Conservation (phyloP, 352 stramenopile genomes). For the Plasmopara viticola region DNA sequence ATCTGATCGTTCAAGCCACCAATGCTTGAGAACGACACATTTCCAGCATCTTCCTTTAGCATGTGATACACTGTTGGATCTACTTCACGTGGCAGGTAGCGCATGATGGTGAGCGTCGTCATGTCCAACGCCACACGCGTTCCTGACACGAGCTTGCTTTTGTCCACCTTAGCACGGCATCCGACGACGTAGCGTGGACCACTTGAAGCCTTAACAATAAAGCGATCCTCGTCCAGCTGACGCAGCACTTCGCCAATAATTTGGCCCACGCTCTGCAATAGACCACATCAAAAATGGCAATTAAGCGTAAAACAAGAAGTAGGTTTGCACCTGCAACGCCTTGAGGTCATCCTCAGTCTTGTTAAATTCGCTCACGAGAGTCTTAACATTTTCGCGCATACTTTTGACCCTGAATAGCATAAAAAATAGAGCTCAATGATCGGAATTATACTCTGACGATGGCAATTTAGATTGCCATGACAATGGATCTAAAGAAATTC, state of each 20-base stretch:
- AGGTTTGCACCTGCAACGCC: conserved; percentile 69
- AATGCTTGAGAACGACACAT: conserved; percentile 96
- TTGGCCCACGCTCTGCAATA: conserved; percentile 93
- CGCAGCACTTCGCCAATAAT: conserved; percentile 99
- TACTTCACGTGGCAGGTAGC: conserved; percentile 95
- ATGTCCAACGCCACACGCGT: conserved; percentile 98
- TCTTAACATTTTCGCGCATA: conserved; percentile 95
- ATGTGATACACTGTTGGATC: conserved; percentile 99
- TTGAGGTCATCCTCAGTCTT: conserved; percentile 99
- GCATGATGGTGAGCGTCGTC: conserved; percentile 99
- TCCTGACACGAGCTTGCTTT: conserved; percentile 95
- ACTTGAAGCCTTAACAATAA: conserved; percentile 98
- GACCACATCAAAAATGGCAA: conserved; percentile 10
- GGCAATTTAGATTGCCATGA: conserved; percentile 10
- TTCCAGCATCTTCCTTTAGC: conserved; percentile 96
- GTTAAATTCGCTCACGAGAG: conserved; percentile 95
- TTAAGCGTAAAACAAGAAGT: background rate
- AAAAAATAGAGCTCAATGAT: conserved; percentile 7
- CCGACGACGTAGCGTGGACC: conserved; percentile 98
- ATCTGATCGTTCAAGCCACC: conserved; percentile 99
- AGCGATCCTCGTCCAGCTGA: conserved; percentile 96
- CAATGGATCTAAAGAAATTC: background rate
- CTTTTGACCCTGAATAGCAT: conserved; percentile 86
- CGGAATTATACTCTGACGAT: conserved; percentile 1
- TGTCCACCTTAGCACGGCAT: conserved; percentile 92